Base-by-base conservation (phyloP, 2,329 filamentous ascomycete species). In the Magnaporthales sp. region DNA sequence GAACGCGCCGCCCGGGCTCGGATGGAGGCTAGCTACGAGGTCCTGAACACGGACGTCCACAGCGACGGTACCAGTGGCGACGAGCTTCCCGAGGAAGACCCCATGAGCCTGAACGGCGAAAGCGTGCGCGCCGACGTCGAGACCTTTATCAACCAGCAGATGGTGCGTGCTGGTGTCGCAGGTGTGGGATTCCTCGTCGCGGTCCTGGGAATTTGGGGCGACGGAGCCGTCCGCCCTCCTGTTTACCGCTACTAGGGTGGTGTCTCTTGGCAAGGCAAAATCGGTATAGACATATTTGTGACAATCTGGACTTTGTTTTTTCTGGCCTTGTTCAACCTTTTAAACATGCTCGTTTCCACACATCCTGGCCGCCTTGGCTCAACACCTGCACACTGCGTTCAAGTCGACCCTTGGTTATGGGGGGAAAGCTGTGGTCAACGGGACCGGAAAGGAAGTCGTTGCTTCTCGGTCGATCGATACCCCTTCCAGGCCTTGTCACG, bases 21-120 rank as follows among this genome's bases (percentile, higher is more conserved):
- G 68, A 85, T 91, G 81, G 89, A 92, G 75, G 84, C 86, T 62
- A 91, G 86, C 81, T 91, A 90, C 77, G 89, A 92, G 77, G 85
- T 90, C 10, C 79, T 90, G 27, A 81, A 84, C 60, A 69, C 68
- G 56, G 3, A 69, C 65, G 76, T 80, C n/a, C 78, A 79, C 69
- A 82, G 80, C 69, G 81, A 85, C 68, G 75, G 73, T 7, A 73
- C 77, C 63, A 75, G 77, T 2, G 77, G 78, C 61, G 87, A 85
- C 56, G 71, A 70, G 65, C 70, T 70, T 67, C 70, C 72, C 13
- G 79, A 80, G 38, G 80, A 80, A 56, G 76, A 74, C 68, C 80
- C 79, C 72, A 80, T 79, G 68, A 32, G 32, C 30, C 79, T 86
- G 68, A 89, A 89, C 72, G 87, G 86, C 32, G 87, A 89, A 78